Base-by-base conservation (phyloP, 495 filamentous ascomycete genomes). In the Aspergillus saccharolyticus region DNA sequence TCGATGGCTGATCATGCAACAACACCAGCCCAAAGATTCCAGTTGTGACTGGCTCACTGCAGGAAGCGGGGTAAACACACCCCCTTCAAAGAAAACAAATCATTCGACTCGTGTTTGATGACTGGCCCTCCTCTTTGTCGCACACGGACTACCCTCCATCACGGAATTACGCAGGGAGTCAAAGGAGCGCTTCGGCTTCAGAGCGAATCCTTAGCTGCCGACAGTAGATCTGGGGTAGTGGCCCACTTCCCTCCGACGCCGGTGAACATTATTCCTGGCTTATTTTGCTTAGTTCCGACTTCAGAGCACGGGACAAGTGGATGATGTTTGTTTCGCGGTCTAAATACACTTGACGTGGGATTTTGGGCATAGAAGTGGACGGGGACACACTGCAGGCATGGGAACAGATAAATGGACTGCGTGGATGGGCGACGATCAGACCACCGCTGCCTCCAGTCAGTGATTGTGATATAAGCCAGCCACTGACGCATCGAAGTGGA, bases 1-100 rank as follows among this genome's bases (percentile, higher is more conserved):
- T n/a, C n/a, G 57, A 28, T 3, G 9, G 9, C 4, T 56, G 30
- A 24, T 42, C 56, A 56, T 55, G 53, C 52, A 55, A 15, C 44
- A 44, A 28, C 21, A 48, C 51, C 42, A 20, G 21, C 9, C 18
- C 28, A 7, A 16, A 7, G 14, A 17, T 14, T 28, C 25, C 25
- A 28, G 3, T 9, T 9, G 25, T 28, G 25, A 28, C 16, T 25
- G 19, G 55, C 54, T 60, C 53, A 53, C 12, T 9, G 14, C 14
- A 3, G 15, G 12, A 28, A 50, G 58, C 58, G 58, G 58, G 58
- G 58, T 60, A 52, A 47, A 19, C 22, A 55, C 12, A 22, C 47
- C 22, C 30, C 33, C 47, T 45, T 53, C 58, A 47, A 53, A 53
- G 44, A 42, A 43, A 44, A 22, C 53, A 28, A 28, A 28, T 28